Base-by-base conservation (phyloP, 768 basidiomycete genomes). In the Boletellus ananiceps region DNA sequence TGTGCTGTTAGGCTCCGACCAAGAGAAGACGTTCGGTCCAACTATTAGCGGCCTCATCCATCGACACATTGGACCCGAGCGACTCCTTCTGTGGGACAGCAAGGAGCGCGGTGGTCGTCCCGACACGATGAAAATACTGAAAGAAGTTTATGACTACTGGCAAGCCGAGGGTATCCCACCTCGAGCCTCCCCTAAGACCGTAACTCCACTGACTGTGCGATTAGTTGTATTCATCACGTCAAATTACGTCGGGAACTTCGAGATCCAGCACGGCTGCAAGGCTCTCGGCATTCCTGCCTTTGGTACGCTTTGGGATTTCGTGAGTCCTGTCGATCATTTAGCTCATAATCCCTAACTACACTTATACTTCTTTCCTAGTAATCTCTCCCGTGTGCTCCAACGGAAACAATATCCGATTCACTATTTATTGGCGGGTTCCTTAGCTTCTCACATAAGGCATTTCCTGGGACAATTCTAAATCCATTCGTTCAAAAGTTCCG, bases 1-100 rank as follows among this genome's bases (percentile, higher is more conserved):
- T 43, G 49, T 6, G 50, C n/a, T 59, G 34, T 46, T 57, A 81
- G 85, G 85, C 45, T 86, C 84, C 48, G 86, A 89, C 60, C 86
- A 89, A 67, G 86, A 86, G 66, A 87, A 84, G 69, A 88, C 87
- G 2, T 90, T 91, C 57, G 88, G 88, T 3, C 82, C 85, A 19
- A 89, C 86, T 16, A 86, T 90, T 53, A 80, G 78, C 54, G 80
- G 80, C 27, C 75, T 90, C 46, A 88, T 90, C 56, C 78, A 80
- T 57, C 76, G 78, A 53, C 78, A 88, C 61, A 71, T 90, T 39
- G 83, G 75, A 54, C 85, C 86, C 25, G 86, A 88, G 63, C 83
- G 87, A 29, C 73, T 83, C 40, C 74, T 80, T 11, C 75, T 90
- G 8, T 90, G 88, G 87, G 87, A 90, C 69, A 82, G 81, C 55